phyloP scores from a whole-genome alignment of 495 filamentous ascomycete genomes.

The Amphirosellinia nigrospora region DNA sequence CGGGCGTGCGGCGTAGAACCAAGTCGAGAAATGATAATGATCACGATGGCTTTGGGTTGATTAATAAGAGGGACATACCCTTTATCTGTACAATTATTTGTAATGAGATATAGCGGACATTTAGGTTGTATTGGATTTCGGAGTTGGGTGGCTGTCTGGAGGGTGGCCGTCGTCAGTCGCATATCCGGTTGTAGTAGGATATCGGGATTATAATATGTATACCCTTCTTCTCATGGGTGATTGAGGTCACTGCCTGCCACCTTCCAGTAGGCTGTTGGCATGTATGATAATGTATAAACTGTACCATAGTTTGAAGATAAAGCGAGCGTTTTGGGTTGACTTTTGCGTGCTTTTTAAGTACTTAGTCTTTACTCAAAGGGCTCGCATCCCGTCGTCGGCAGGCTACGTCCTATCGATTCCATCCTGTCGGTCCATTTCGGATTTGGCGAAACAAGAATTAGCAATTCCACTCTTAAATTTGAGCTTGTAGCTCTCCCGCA shows the following conservation, averaged over 20 bases:
- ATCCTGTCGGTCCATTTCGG: neutral
- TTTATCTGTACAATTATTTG: constrained; percentile 4
- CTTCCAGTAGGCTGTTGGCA: neutral
- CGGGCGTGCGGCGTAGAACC: constrained; percentile 6
- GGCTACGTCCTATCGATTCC: neutral
- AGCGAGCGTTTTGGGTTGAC: neutral
- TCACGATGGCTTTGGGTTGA: constrained; percentile 12
- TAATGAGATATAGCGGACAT: constrained; percentile 4
- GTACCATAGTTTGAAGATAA: neutral
- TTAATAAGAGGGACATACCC: neutral
- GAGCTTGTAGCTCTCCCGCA: neutral
- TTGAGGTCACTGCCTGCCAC: too few relatives aligned
- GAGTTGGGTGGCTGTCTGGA: constrained; percentile 14
- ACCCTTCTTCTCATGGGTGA: constrained; percentile 5
- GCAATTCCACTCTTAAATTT: neutral
- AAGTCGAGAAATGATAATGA: neutral
- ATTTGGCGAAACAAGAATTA: neutral
- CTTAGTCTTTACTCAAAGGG: neutral
- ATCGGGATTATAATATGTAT: constrained; percentile 10
- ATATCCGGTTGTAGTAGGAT: constrained; percentile 8
- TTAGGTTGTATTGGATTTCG: constrained; percentile 10
- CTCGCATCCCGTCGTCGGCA: neutral
- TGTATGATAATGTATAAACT: neutral
- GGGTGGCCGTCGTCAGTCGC: neutral
- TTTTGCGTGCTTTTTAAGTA: neutral